These are phyloP conservation scores for Fimicolochytrium jonesii DNA, from an alignment of 192 early-diverging fungal species.

Conservation along the genomic window DNA sequence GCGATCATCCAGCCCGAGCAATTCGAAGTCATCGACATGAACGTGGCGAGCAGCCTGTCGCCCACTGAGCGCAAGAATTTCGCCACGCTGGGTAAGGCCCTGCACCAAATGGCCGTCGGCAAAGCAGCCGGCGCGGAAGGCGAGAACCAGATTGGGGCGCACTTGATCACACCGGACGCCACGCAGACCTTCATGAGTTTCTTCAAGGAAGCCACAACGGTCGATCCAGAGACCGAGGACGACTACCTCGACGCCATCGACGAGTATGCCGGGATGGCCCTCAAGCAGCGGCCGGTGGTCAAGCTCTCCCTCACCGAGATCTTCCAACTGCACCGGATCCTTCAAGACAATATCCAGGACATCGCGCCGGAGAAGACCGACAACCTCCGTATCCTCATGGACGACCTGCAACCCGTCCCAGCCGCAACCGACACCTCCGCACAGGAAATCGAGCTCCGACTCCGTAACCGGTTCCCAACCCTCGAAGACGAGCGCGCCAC, in stretches of 20 bases:
- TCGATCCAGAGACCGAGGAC: conserved; percentile 71
- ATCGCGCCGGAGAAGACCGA: conserved; percentile 45
- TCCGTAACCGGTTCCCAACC: conserved; percentile 70
- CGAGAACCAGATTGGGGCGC: too few relatives aligned
- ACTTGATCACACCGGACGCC: conserved; percentile 66
- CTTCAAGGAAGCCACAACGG: conserved; percentile 84
- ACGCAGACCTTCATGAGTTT: conserved; percentile 76
- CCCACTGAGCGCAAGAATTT: conserved; percentile 94
- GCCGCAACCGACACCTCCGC: conserved; percentile 23
- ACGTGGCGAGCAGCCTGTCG: conserved; percentile 48
- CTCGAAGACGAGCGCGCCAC: conserved; percentile 38
- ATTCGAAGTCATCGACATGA: conserved; percentile 88
- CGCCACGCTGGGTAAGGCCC: conserved; percentile 55
- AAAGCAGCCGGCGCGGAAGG: conserved; percentile 57
- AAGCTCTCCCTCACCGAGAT: conserved; percentile 91
- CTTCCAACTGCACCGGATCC: conserved; percentile 78
- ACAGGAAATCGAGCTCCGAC: conserved; percentile 57
- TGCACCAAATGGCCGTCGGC: conserved; percentile 89
- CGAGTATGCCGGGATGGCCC: conserved; percentile 73
- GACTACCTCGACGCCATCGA: conserved; percentile 81
- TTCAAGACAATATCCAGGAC: conserved; percentile 75
- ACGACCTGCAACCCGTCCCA: conserved; percentile 38
- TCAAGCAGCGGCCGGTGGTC: conserved; percentile 76
- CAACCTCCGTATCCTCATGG: conserved; percentile 41
- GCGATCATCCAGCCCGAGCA: conserved; percentile 96